Conservation (phyloP, 1,284 basidiomycete genomes). For the Microbotryum saponariae region DNA sequence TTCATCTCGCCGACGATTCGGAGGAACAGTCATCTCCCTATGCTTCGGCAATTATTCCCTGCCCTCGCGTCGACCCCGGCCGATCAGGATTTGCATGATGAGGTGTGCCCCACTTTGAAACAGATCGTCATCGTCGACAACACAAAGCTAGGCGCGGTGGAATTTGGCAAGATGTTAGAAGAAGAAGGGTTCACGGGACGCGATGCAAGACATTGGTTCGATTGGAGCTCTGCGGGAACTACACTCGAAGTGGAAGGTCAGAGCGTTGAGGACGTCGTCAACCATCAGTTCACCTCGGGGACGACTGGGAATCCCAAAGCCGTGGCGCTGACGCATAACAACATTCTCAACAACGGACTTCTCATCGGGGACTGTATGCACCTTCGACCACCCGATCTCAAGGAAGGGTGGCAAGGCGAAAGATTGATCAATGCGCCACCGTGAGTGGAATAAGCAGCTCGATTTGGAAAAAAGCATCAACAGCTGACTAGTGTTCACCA, state of each 20-base stretch:
- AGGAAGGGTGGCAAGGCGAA: conserved; percentile 7
- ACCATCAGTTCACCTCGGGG: conserved; percentile 33
- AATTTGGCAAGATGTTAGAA: conserved; percentile 4
- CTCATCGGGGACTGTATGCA: conserved; percentile 35
- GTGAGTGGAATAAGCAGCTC: neutral
- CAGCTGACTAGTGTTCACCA: neutral
- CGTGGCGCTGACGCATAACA: conserved; percentile 16
- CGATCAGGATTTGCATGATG: neutral
- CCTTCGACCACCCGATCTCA: conserved; percentile 2
- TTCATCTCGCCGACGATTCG: conserved; percentile 8
- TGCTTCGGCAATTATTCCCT: conserved; percentile 4
- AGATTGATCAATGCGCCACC: conserved; percentile 3
- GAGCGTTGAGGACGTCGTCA: conserved; percentile 31
- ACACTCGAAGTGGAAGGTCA: neutral
- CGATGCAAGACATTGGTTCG: conserved; percentile 3
- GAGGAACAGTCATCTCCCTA: conserved; percentile 11
- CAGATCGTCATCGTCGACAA: conserved; percentile 9
- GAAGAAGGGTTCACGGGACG: neutral
- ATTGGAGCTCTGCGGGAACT: conserved; percentile 1
- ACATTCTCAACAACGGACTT: conserved; percentile 38
- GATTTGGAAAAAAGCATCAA: neutral
- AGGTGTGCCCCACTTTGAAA: neutral
- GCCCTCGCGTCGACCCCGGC: neutral
- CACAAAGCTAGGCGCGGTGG: conserved; percentile 1
- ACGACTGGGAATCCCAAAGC: conserved; percentile 26